A percentile compares a stretch with the other conserved stretches of the same genome.
Conservation (phyloP, 345 rosid species). For the Murraya paniculata region DNA sequence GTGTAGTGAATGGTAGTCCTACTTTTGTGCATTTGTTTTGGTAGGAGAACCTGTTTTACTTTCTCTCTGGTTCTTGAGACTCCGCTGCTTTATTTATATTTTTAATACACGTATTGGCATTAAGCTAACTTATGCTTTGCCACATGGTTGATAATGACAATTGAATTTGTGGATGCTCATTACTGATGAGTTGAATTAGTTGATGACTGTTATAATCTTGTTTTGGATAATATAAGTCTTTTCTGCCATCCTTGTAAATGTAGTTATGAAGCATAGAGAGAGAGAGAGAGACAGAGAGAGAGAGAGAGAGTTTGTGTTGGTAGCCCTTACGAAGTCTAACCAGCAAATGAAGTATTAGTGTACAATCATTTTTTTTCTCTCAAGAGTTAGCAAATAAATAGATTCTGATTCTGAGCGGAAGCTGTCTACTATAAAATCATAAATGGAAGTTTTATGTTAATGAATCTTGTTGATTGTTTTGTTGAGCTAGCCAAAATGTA, state of each 20-base stretch:
- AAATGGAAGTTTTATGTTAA: neutral
- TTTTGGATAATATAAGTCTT: neutral
- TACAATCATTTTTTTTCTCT: neutral
- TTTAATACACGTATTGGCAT: neutral
- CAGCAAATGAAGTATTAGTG: neutral
- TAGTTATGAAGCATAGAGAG: neutral
- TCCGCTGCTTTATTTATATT: neutral
- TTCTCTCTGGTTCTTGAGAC: neutral
- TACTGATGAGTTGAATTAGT: neutral
- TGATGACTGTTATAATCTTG: neutral
- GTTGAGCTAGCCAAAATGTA: too few species aligned
- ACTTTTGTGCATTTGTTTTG: neutral
- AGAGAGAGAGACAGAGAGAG: neutral
- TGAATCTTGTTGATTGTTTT: neutral
- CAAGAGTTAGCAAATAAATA: neutral
- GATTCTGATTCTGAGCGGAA: neutral
- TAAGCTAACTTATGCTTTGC: neutral
- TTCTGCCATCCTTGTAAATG: neutral
- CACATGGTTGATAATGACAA: neutral
- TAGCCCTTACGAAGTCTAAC: neutral
- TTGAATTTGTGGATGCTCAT: neutral
- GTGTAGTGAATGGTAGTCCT: neutral
- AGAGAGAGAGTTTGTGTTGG: neutral
- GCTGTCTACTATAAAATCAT: neutral
- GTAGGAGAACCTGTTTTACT: neutral